Base-by-base conservation (phyloP, 495 filamentous ascomycete species). In the Articulospora tetracladia region DNA sequence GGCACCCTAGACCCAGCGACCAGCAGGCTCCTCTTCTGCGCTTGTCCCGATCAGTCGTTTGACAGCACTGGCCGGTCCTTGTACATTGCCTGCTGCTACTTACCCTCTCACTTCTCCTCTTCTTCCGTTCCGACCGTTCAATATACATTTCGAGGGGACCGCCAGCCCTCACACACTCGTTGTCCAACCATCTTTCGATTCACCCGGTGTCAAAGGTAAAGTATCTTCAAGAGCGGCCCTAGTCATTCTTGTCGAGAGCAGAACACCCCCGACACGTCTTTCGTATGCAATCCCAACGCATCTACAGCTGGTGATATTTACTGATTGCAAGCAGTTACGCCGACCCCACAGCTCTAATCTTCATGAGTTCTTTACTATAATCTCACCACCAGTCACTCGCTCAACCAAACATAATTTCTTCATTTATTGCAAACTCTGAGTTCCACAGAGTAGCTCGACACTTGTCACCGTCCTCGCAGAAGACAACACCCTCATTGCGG, bases 141-240 rank as follows among this genome's bases (percentile, higher is more conserved):
- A 56, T 62, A 66, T 65, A 52, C 59, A 58, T 58, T 55, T 59
- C 17, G 26, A 41, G 54, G 23, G 24, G 39, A 23, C 47, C 59
- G 61, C 55, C 20, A 44, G 28, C 27, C 55, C 58, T 62, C 53
- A 44, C 24, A 62, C 59, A 59, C 32, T 66, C 64, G 59, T 62
- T 62, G 39, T 59, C 56, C 27, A 50, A 57, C 47, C 20, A 17
- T 60, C 58, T 22, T 61, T 65, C 54, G 48, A 39, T 46, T 23
- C 27, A n/a, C n/a, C 47, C 53, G 49, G 62, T 50, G 62, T 53
- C 39, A n/a, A 48, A 32, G 55, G 58, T 55, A 44, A 28, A 66
- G 64, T 57, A 28, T 49, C 53, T 39, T 20, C n/a, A 48, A 24
- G 15, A 58, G 25, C 19, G n/a, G 46, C 53, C 30, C 39, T 7